Base-by-base conservation (phyloP, 257 asterid species). In the Plantago major region DNA sequence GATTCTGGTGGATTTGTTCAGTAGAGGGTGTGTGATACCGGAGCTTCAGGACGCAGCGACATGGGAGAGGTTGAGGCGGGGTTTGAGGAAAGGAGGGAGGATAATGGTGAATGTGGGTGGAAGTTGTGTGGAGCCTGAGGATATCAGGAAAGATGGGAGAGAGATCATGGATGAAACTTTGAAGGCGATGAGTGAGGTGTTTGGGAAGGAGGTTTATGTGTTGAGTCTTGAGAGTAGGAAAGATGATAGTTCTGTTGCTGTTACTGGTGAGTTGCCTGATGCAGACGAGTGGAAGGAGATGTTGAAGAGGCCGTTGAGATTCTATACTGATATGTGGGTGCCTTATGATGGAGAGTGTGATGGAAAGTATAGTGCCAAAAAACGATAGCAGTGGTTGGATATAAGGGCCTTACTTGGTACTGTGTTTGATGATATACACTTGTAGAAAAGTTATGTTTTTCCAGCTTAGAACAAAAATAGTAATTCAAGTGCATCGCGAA, bases 101-200 rank as follows among this genome's bases (percentile, higher is more conserved):
- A 78, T 91, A 63, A 91, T 88, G 98, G 95, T 79, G 81, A 91
- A 91, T 60, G 94, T 86, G 7, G 98, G 98, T 44, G 98, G 98
- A 60, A 81, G 85, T 60, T 91, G 98, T 49, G 95, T 88, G 48
- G 98, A 88, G 77, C 82, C 98, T 4, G 98, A 90, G 62, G 95
- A 90, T 72, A 51, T 67, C 0, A 74, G 91, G 63, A 90, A 78
- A 62, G 87, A 88, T 47, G 98, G 98, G 60, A 65, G 78, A 5
- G 58, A 59, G 43, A 67, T 88, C 64, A 90, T 90, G 98, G 88
- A 77, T 73, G 83, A 85, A 75, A 87, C 98, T 2, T 64, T 88
- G 77, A 60, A 55, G 72, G 97, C 93, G 7, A 77, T 89, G 85
- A 6, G 76, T 2, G 18, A 49, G 69, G 91, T 66, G 16, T 89